Conservation (phyloP, 2,329 filamentous ascomycete genomes). For the Orbilia quercus region DNA sequence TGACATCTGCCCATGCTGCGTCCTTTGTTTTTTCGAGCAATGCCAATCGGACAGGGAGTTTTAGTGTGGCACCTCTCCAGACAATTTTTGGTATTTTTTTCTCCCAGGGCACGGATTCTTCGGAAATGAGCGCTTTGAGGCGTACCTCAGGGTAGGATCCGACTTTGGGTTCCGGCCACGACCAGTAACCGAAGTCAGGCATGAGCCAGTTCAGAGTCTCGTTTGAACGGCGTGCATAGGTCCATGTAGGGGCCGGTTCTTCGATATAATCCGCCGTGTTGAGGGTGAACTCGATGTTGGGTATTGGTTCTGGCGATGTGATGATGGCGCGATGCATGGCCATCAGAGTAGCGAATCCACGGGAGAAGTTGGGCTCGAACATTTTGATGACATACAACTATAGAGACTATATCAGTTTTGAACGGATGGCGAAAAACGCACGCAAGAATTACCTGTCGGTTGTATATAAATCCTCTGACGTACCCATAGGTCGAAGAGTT, state of each 20-base stretch:
- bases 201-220: constrained; percentile 66
- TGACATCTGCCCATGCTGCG: constrained; percentile 63
- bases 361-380: constrained; percentile 58
- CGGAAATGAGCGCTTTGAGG: constrained; percentile 51
- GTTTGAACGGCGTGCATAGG: constrained; percentile 64
- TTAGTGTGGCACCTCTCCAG: constrained; percentile 60
- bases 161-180: constrained; percentile 68
- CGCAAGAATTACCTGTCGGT: constrained; percentile 11
- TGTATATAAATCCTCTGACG: constrained; percentile 29
- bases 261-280: constrained; percentile 68
- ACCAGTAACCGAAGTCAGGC: constrained; percentile 70
- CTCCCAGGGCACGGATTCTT: constrained; percentile 55
- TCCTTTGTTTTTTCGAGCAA: constrained; percentile 60
- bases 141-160: constrained; percentile 61
- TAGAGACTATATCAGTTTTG: not conserved
- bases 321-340: constrained; percentile 69
- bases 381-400: constrained; percentile 29
- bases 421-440: not conserved
- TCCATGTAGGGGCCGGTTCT: constrained; percentile 65
- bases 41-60: constrained; percentile 60
- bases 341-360: constrained; percentile 66
- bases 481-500: constrained; percentile 18
- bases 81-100: constrained; percentile 57
- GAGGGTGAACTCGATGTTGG: constrained; percentile 69
- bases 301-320: constrained; percentile 66